Base-by-base conservation (phyloP, 176 grass and related monocot species). In the Hyparrhenia diplandra region DNA sequence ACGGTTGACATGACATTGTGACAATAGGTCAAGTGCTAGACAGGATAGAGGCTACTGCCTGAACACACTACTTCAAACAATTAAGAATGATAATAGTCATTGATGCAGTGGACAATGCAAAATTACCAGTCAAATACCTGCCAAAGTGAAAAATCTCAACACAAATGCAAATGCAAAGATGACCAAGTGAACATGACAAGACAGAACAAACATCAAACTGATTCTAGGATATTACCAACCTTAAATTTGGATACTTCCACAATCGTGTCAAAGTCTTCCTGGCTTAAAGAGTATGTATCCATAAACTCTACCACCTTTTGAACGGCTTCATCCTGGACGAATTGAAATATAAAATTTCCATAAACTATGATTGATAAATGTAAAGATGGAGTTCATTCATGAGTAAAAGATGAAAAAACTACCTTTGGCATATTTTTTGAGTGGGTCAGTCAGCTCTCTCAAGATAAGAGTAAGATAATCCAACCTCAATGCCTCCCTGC, bases 221-320 rank as follows among this genome's bases (percentile, higher is more conserved):
- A 29, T 58, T 65, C 9, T 70, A 57, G 35, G 77, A 71, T 63
- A 89, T 21, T 67, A 60, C 86, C 28, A 64, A 99, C 97, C 97
- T 93, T 92, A 82, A 92, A 94, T 76, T 93, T 99, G 35, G 97
- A 95, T 88, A 99, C 67, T 86, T 99, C 90, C 36, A 99, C 88
- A 90, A 96, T 83, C 7, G 92, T 90, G 70, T 99, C 93, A 51
- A 93, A 93, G 32, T 99, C 97, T 82, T 99, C 97, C 85, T 95
- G 92, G 77, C 79, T 99, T 87, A 99, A 89, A 75, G 93, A 99
- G 81, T 99, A 99, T 25, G 88, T 84, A 52, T 96, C 97, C 97
- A 99, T 96, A 79, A 99, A 92, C 69, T 99, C 87, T 60, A 99
- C 92, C 20, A 99, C 97, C 28, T 88, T 91, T 65, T 85, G 74